Evolutionary conservation across 148 eudicot species (phyloP).

Genomic region (Fagopyrum esculentum): DNA sequence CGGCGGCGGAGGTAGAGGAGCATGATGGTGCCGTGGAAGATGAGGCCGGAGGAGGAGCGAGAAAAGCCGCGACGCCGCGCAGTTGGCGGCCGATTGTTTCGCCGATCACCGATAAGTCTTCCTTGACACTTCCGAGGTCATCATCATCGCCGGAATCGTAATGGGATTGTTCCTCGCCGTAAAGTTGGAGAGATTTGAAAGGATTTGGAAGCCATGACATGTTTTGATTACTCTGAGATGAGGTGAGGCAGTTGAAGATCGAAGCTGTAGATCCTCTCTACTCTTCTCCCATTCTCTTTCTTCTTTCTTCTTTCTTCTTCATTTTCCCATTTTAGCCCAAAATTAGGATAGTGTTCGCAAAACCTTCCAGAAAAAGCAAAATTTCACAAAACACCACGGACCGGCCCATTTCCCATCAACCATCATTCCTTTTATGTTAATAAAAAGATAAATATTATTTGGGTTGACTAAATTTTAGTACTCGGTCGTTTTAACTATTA

Average conservation of each 20-base stretch:
- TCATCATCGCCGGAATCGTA: constrained; percentile 7
- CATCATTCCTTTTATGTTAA: too few relatives aligned
- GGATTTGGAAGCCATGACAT: constrained; percentile 60
- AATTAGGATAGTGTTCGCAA: too few relatives aligned
- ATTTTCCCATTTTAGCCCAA: too few relatives aligned
- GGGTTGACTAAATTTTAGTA: too few relatives aligned
- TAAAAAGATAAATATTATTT: too few relatives aligned
- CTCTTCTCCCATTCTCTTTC: too few relatives aligned
- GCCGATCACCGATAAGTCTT: constrained; percentile 44
- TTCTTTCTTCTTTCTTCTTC: too few relatives aligned
- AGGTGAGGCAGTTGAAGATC: neutral
- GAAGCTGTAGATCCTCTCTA: neutral
- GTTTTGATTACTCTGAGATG: neutral
- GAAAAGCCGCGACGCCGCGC: constrained; percentile 59
- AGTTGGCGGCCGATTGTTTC: constrained; percentile 45
- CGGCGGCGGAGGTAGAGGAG: constrained; percentile 48
- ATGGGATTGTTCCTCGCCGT: constrained; percentile 16
- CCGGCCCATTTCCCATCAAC: too few relatives aligned
- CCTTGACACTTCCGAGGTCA: constrained; percentile 25
- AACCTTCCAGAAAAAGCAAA: too few relatives aligned
- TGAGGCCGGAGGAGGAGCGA: constrained; percentile 50
- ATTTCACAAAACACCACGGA: too few relatives aligned
- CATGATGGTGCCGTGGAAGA: constrained; percentile 36
- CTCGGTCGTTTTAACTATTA: too few relatives aligned
- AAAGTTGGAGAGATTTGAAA: constrained; percentile 28